Percentiles rank a stretch among this genome's conserved stretches.
phyloP scores from a whole-genome alignment of 768 basidiomycete species.

The Mycena galericulata region DNA sequence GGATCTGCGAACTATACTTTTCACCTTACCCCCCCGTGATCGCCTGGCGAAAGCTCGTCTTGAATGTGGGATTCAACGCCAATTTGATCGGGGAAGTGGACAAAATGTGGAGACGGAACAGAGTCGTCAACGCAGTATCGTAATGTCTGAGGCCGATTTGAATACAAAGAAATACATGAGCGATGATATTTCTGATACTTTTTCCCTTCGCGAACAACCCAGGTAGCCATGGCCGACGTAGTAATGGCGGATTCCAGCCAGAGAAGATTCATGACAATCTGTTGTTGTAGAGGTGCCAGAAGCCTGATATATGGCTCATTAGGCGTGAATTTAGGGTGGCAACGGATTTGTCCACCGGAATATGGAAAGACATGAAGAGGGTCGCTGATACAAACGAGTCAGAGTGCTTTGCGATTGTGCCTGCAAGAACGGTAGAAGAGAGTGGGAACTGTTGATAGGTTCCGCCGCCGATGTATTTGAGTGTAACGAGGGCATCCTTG shows the following conservation, averaged over 20 bases:
- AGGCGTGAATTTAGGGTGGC: conserved; percentile 15
- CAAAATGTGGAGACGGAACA: conserved; percentile 78
- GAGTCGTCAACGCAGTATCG: conserved; percentile 71
- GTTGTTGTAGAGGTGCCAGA: conserved; percentile 81
- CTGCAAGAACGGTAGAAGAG: conserved; percentile 83
- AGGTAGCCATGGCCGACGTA: conserved; percentile 75
- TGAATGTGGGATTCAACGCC: conserved; percentile 80
- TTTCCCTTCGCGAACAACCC: conserved; percentile 82
- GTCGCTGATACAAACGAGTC: conserved; percentile 83
- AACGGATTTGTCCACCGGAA: conserved; percentile 70
- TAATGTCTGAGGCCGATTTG: conserved; percentile 66
- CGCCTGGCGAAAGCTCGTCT: conserved; percentile 83
- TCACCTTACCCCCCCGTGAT: conserved; percentile 84
- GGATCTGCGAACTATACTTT: conserved; percentile 6
- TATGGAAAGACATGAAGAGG: conserved; percentile 91
- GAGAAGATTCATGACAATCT: conserved; percentile 87
- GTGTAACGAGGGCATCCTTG: conserved; percentile 40
- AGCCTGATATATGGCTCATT: conserved; percentile 59
- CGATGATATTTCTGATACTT: conserved; percentile 58
- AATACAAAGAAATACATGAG: conserved; percentile 26
- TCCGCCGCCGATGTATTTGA: conserved; percentile 39
- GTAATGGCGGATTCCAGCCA: conserved; percentile 87
- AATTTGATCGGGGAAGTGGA: conserved; percentile 70
- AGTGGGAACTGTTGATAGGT: conserved; percentile 59
- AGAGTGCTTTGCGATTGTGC: conserved; percentile 83